A percentile compares a stretch with the other conserved stretches of the same genome.
Evolutionary conservation across 805 yeast genomes (phyloP).

Genomic region (Kluyveromyces starmeri): DNA sequence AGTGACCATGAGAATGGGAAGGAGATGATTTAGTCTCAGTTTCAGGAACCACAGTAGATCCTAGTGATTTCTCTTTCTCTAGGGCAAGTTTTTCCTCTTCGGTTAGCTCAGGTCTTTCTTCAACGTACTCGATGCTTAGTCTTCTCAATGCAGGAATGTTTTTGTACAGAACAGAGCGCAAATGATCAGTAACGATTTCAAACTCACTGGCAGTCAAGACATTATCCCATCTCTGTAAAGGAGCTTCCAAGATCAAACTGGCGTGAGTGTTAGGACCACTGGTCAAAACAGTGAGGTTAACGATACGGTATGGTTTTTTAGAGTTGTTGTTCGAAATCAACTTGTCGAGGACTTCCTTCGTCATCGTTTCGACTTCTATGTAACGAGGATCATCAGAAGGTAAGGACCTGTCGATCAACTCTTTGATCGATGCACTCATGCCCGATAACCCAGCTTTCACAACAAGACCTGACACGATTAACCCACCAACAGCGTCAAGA

Average conservation of each 20-base stretch:
- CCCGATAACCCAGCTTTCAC: constrained; percentile 80
- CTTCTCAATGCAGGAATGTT: constrained; percentile 38
- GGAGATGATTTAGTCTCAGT: constrained; percentile 2
- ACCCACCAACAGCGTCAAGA: constrained; percentile 89
- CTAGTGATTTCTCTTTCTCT: constrained; percentile 8
- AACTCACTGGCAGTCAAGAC: constrained; percentile 34
- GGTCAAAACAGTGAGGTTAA: constrained; percentile 39
- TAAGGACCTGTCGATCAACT: constrained; percentile 68
- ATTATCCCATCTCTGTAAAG: constrained; percentile 39
- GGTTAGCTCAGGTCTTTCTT: constrained; percentile 23
- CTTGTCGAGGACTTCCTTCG: constrained; percentile 29
- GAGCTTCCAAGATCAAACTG: constrained; percentile 30
- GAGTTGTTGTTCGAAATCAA: constrained; percentile 36
- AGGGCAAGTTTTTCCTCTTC: constrained; percentile 16
- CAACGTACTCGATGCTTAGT: constrained; percentile 34
- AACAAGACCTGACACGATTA: constrained; percentile 72
- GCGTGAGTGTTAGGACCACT: constrained; percentile 50
- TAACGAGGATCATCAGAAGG: constrained; percentile 43
- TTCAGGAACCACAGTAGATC: constrained; percentile 5
- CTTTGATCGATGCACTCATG: constrained; percentile 58
- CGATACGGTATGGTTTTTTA: constrained; percentile 30
- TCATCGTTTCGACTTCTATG: constrained; percentile 31
- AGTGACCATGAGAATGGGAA: constrained; percentile 10
- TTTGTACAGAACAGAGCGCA: constrained; percentile 28
- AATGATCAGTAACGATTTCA: constrained; percentile 33